Base-by-base conservation (phyloP, 176 grass and related monocot species). In the Ensete ventricosum region DNA sequence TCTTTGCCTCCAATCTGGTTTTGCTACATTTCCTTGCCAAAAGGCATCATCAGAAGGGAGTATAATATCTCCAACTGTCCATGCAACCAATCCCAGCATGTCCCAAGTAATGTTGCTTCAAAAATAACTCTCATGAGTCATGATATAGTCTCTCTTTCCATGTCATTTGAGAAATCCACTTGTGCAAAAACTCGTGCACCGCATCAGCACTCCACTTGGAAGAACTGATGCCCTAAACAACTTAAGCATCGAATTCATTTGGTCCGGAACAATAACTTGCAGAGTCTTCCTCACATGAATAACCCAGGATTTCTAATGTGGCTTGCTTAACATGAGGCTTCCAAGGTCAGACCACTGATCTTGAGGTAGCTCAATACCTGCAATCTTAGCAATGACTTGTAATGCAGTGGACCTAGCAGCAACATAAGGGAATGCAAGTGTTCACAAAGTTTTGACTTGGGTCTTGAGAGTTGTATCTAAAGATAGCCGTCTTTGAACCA, bases 121-220 rank as follows among this genome's bases (percentile, higher is more conserved):
- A 53, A 74, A 27, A 74, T 53, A 50, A 74, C 72, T 74, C 72
- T 74, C 72, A 57, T 74, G 50, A 74, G 53, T 74, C 72, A 57
- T 74, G 50, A 74, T 74, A 74, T 74, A 74, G 53, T 74, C 72
- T 13, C 34, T 43, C 72, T 51, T 22, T 74, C 72, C 72, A 74
- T 74, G 22, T 43, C 53, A 74, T 74, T 74, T 29, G 53, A 74
- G 53, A 74, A 74, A 74, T 57, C 55, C 27, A 23, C 21, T 22
- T 74, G 72, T 26, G 72, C 53, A 74, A 74, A 74, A 9, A 52
- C 72, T 22, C 57, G 29, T 53, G 52, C 72, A 57, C 55, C 55
- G 20, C 72, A 57, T 74, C 72, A 17, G 53, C 26, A 27, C 52
- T 57, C 53, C 72, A 20, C 24, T 74, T 53, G 27, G 72, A 74